Conservation (phyloP, 2,329 filamentous ascomycete species). For the Fusarium chuoi region DNA sequence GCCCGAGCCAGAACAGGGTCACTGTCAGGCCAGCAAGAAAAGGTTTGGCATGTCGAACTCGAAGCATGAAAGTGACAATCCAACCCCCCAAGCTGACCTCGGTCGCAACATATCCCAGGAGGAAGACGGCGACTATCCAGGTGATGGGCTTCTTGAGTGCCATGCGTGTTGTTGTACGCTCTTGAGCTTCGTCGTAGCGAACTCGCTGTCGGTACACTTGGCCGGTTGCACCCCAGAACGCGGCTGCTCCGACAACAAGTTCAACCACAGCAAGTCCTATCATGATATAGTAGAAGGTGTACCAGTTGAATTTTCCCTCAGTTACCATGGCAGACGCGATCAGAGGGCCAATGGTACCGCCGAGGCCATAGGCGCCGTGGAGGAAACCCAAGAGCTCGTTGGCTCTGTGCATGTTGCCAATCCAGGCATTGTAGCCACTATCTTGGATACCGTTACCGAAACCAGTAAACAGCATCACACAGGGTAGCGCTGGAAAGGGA, state of each 20-base stretch:
- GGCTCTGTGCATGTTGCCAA: slow-evolving; percentile 76
- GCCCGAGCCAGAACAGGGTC: slow-evolving; percentile 86
- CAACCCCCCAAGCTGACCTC: slow-evolving; percentile 81
- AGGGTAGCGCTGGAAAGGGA: slow-evolving; percentile 72
- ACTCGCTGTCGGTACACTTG: slow-evolving; percentile 58
- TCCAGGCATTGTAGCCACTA: slow-evolving; percentile 68
- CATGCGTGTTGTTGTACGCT: slow-evolving; percentile 57
- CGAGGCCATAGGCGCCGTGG: slow-evolving; percentile 77
- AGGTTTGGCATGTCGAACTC: slow-evolving; percentile 72
- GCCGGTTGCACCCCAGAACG: slow-evolving; percentile 74
- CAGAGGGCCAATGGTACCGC: slow-evolving; percentile 75
- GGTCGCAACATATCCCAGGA: slow-evolving; percentile 81
- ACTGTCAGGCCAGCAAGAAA: slow-evolving; percentile 80
- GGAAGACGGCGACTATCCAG: slow-evolving; percentile 78
- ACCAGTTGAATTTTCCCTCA: slow-evolving; percentile 71
- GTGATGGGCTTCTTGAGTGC: slow-evolving; percentile 66
- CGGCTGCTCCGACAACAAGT: slow-evolving; percentile 58
- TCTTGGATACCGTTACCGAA: slow-evolving; percentile 78
- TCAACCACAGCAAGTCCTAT: slow-evolving; percentile 68
- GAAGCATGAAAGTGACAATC: slow-evolving; percentile 90
- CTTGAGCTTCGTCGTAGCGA: slow-evolving; percentile 44
- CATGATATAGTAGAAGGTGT: slow-evolving; percentile 81
- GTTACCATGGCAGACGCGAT: slow-evolving; percentile 79
- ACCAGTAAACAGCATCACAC: slow-evolving; percentile 73
- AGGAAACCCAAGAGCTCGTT: slow-evolving; percentile 80